These are phyloP conservation scores for Hygrophila difformis DNA, from an alignment of 257 asterid genomes.

Conservation along the genomic window DNA sequence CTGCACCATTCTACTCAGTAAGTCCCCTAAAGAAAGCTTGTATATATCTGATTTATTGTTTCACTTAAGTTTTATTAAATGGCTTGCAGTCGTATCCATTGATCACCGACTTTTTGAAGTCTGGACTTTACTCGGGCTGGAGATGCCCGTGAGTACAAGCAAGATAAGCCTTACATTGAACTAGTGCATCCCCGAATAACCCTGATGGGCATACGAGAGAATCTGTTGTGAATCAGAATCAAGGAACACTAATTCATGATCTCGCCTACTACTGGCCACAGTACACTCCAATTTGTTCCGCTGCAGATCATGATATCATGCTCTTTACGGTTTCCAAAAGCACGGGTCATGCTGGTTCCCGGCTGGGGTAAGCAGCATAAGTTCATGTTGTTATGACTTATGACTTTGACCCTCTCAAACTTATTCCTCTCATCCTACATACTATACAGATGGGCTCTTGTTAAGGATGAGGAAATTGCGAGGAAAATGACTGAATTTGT, in stretches of 20 bases:
- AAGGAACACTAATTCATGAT: constrained; percentile 66
- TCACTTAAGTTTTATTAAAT: too few species aligned
- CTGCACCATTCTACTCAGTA: constrained; percentile 92
- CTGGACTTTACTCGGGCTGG: constrained; percentile 89
- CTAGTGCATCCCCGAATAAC: constrained; percentile 86
- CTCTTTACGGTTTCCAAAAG: constrained; percentile 80
- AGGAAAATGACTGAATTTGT: constrained; percentile 52
- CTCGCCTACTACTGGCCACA: constrained; percentile 97
- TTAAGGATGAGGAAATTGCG: constrained; percentile 65
- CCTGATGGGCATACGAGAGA: constrained; percentile 82
- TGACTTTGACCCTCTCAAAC: too few species aligned
- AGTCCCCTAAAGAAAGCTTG: constrained; percentile 10
- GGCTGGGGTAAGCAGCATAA: constrained; percentile 54
- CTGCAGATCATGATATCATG: constrained; percentile 83
- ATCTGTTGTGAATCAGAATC: constrained; percentile 50
- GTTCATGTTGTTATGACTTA: too few species aligned
- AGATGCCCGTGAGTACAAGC: constrained; percentile 48
- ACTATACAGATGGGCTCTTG: constrained; percentile 78
- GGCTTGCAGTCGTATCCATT: constrained; percentile 70
- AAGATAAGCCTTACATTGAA: constrained; percentile 60
- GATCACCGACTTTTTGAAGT: constrained; percentile 71
- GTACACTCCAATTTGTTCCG: constrained; percentile 55
- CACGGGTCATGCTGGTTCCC: constrained; percentile 94
- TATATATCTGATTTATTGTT: too few species aligned
- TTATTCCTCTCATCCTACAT: too few species aligned